phyloP scores from a whole-genome alignment of 192 early-diverging fungal species.

The Polychytrium aggregatum region DNA sequence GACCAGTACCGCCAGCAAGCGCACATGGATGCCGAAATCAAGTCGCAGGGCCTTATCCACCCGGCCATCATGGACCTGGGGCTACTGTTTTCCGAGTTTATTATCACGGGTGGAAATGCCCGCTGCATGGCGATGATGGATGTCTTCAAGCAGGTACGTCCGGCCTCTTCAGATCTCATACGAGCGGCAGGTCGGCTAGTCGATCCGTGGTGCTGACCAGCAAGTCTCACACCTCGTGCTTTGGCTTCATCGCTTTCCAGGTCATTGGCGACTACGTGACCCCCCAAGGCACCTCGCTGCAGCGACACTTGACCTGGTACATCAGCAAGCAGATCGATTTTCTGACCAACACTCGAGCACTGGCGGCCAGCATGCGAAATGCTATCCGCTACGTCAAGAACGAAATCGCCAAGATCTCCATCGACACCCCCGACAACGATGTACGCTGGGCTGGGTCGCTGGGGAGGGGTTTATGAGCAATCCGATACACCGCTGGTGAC shows the following conservation, averaged over 20 bases:
- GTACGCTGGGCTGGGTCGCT: slow-evolving; percentile 47
- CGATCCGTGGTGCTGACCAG: neutral
- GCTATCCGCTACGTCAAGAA: slow-evolving; percentile 83
- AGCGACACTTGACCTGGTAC: slow-evolving; percentile 67
- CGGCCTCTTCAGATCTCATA: neutral
- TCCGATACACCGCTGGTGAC: too few species aligned
- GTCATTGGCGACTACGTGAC: slow-evolving; percentile 86
- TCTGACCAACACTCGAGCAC: slow-evolving; percentile 65
- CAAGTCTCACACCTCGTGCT: neutral
- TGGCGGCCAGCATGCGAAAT: slow-evolving; percentile 90
- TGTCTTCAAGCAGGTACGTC: slow-evolving; percentile 65
- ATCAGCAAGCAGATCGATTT: slow-evolving; percentile 87
- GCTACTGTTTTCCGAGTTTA: slow-evolving; percentile 73
- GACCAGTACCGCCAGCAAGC: slow-evolving; percentile 40
- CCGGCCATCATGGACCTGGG: slow-evolving; percentile 79
- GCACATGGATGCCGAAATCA: slow-evolving; percentile 17
- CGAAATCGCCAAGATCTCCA: slow-evolving; percentile 66
- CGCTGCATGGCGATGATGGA: slow-evolving; percentile 78
- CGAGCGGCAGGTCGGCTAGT: neutral
- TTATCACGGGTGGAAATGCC: slow-evolving; percentile 84
- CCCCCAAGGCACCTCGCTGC: slow-evolving; percentile 67
- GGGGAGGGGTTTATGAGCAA: too few species aligned
- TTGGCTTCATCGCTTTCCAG: slow-evolving; percentile 20
- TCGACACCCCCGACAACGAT: slow-evolving; percentile 73
- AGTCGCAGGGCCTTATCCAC: slow-evolving; percentile 52